These are phyloP conservation scores for Aspergillus hortae DNA, from an alignment of 2,329 filamentous ascomycete genomes.

Conservation along the genomic window DNA sequence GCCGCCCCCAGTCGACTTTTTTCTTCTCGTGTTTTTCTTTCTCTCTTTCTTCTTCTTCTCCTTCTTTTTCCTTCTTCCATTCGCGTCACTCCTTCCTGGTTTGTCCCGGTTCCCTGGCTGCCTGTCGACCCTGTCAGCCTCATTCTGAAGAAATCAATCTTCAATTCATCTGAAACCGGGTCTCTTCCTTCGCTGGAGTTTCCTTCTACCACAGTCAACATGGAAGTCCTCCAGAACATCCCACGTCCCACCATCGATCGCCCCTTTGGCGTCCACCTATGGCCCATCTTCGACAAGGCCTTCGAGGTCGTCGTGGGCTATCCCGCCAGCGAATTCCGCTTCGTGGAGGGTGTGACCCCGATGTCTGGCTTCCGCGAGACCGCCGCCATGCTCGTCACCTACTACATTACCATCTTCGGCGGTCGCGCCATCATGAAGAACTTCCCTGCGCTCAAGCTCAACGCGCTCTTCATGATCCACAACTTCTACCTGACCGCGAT, in stretches of 20 bases:
- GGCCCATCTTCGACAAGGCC: slow-evolving; percentile 89
- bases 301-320: slow-evolving; percentile 76
- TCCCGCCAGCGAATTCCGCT: slow-evolving; percentile 79
- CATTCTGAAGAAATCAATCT: slow-evolving; percentile 6
- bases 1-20: slow-evolving; percentile 14
- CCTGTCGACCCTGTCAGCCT: slow-evolving; percentile 6
- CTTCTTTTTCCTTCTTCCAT: slow-evolving; percentile 9
- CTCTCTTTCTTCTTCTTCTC: slow-evolving; percentile 8
- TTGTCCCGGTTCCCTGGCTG: neutral
- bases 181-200: neutral
- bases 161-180: neutral
- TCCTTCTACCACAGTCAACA: slow-evolving; percentile 36
- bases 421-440: slow-evolving; percentile 90
- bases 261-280: slow-evolving; percentile 86
- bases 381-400: slow-evolving; percentile 73
- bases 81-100: slow-evolving; percentile 9
- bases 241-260: slow-evolving; percentile 80
- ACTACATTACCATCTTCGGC: slow-evolving; percentile 92
- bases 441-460: slow-evolving; percentile 79
- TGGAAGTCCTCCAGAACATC: slow-evolving; percentile 47
- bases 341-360: slow-evolving; percentile 75
- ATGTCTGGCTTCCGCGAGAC: slow-evolving; percentile 88
- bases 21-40: slow-evolving; percentile 56
- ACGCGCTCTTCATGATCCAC: slow-evolving; percentile 87
- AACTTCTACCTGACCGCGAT: slow-evolving; percentile 91